Percentiles rank a stretch among this genome's conserved stretches.
These are phyloP conservation scores for Lactarius pseudohatsudake DNA, from an alignment of 768 basidiomycete genomes.

Conservation along the genomic window DNA sequence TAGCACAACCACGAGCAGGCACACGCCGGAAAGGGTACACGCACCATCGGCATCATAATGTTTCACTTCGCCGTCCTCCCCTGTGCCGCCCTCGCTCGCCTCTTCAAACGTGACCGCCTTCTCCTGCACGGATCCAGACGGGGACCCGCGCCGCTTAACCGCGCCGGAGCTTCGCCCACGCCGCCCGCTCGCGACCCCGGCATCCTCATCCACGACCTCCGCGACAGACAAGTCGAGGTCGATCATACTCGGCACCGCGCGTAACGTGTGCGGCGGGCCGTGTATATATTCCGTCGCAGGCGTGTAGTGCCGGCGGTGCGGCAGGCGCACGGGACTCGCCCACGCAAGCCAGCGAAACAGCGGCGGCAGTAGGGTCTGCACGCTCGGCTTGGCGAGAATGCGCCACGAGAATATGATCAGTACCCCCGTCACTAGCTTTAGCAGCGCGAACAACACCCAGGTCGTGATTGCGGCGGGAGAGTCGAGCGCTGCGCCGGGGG, in stretches of 20 bases:
- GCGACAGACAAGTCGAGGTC: slow-evolving; percentile 50
- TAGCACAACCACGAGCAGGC: too few relatives aligned
- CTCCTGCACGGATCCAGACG: too few relatives aligned
- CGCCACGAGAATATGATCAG: slow-evolving; percentile 85
- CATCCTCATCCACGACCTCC: slow-evolving; percentile 32
- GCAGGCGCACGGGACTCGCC: too few relatives aligned
- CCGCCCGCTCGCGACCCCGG: slow-evolving; percentile 37
- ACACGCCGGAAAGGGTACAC: too few relatives aligned
- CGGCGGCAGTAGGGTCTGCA: slow-evolving; percentile 78
- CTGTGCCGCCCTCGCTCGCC: slow-evolving; percentile 29
- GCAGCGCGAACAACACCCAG: slow-evolving; percentile 41
- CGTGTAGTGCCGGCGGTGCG: too few relatives aligned
- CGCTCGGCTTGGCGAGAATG: slow-evolving; percentile 72
- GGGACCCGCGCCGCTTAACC: too few relatives aligned
- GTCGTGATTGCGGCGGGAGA: slow-evolving; percentile 36
- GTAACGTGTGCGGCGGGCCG: slow-evolving; percentile 62
- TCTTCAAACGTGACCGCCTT: slow-evolving; percentile 23
- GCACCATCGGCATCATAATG: slow-evolving; percentile 52
- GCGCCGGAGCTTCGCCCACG: neutral
- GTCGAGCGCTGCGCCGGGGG: slow-evolving; percentile 45
- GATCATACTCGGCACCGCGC: slow-evolving; percentile 82
- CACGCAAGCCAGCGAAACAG: slow-evolving; percentile 74
- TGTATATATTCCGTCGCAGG: slow-evolving; percentile 82
- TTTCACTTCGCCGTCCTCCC: slow-evolving; percentile 47
- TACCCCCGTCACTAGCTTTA: slow-evolving; percentile 59